These are phyloP conservation scores for Cetraspora pellucida DNA, from an alignment of 192 early-diverging fungal genomes.

Conservation along the genomic window DNA sequence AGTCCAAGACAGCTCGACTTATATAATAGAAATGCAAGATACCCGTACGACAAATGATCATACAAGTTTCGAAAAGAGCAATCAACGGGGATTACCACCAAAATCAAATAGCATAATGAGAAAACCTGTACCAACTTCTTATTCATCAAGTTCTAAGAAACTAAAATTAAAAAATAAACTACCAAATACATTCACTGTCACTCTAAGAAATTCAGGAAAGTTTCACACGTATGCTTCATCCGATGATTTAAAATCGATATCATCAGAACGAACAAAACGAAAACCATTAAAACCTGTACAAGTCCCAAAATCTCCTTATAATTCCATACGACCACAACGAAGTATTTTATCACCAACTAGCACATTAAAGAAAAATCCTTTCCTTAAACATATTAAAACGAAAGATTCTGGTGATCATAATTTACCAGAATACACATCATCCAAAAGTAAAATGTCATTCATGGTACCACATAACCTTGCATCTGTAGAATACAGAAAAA, in stretches of 20 bases:
- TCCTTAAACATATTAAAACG: not conserved
- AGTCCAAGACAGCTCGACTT: not conserved
- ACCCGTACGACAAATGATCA: not conserved
- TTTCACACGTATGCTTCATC: not conserved
- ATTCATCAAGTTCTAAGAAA: too few relatives aligned
- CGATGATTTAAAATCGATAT: not conserved
- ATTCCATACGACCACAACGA: not conserved
- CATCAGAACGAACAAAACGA: not conserved
- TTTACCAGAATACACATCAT: conserved; percentile 17
- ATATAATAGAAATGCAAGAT: not conserved
- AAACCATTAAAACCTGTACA: conserved; percentile 1
- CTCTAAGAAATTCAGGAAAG: not conserved
- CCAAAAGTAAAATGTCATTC: conserved; percentile 20
- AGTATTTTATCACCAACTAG: not conserved
- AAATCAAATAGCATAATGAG: too few relatives aligned
- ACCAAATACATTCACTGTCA: not conserved
- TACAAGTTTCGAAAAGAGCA: not conserved
- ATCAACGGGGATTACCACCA: not conserved
- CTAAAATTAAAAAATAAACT: too few relatives aligned
- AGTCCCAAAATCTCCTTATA: not conserved
- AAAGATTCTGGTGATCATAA: not conserved
- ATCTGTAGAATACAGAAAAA: conserved; percentile 9
- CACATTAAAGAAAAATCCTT: conserved; percentile 4
- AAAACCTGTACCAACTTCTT: too few relatives aligned
- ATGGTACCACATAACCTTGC: conserved; percentile 24